A percentile compares a stretch with the other conserved stretches of the same genome.
phyloP scores from a whole-genome alignment of 192 early-diverging fungal genomes.

The Coemansia sp. region DNA sequence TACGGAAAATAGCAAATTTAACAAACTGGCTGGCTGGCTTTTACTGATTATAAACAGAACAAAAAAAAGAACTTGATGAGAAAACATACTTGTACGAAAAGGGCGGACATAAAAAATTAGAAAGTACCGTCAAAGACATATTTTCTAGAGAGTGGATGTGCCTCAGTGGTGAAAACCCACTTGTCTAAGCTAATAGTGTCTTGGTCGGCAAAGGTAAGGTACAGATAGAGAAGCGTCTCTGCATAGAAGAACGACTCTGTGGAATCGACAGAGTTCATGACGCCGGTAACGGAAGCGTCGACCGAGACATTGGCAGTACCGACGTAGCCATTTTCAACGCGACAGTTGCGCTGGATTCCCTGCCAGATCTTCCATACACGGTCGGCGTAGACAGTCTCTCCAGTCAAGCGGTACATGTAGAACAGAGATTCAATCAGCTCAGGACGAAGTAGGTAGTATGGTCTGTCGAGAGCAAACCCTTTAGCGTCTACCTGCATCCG shows the following conservation, averaged over 20 bases:
- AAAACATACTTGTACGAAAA: no score
- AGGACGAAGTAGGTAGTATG: slow-evolving; percentile 69
- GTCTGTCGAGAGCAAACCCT: slow-evolving; percentile 29
- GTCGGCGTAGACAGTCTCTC: slow-evolving; percentile 61
- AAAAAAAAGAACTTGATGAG: no score
- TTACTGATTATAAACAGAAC: background rate
- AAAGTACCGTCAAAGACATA: slow-evolving; percentile 41
- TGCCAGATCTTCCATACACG: slow-evolving; percentile 68
- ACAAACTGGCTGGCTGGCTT: no score
- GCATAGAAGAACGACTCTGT: slow-evolving; percentile 80
- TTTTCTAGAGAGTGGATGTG: slow-evolving; percentile 67
- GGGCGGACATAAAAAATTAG: no score
- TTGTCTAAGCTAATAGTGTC: slow-evolving; percentile 66
- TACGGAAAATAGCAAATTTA: no score
- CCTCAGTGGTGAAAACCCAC: slow-evolving; percentile 95
- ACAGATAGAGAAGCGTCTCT: slow-evolving; percentile 92
- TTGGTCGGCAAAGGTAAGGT: slow-evolving; percentile 74
- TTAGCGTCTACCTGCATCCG: slow-evolving; percentile 19
- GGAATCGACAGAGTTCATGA: slow-evolving; percentile 29
- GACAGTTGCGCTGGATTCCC: slow-evolving; percentile 67
- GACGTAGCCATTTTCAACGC: slow-evolving; percentile 60
- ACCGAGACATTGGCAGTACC: slow-evolving; percentile 47
- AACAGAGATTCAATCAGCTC: slow-evolving; percentile 73
- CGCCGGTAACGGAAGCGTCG: slow-evolving; percentile 25
- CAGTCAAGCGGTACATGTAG: slow-evolving; percentile 69